These are phyloP conservation scores for Lachnellula willkommii DNA, from an alignment of 2,329 filamentous ascomycete genomes.

Conservation along the genomic window DNA sequence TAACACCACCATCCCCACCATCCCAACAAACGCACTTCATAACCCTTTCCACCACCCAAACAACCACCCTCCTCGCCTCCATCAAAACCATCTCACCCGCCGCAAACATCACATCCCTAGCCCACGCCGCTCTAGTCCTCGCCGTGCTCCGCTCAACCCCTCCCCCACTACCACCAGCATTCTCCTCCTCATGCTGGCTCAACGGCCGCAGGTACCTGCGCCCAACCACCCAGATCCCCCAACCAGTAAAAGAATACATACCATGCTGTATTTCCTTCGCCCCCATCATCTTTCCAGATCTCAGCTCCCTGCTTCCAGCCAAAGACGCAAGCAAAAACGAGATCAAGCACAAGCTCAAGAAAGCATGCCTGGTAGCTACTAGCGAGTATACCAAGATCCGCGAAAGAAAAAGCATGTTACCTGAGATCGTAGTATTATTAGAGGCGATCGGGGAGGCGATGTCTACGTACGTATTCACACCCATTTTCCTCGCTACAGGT, in stretches of 20 bases:
- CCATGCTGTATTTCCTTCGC: slow-evolving; percentile 19
- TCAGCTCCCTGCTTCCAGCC: not conserved
- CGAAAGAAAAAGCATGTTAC: slow-evolving; percentile 9
- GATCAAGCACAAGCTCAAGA: slow-evolving; percentile 5
- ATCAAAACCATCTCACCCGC: slow-evolving; percentile 9
- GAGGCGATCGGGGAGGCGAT: slow-evolving; percentile 14
- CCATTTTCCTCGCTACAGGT: not conserved
- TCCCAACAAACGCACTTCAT: slow-evolving; percentile 16
- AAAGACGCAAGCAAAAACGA: not conserved
- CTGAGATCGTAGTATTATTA: slow-evolving; percentile 8
- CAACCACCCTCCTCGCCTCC: slow-evolving; percentile 2
- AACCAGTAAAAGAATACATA: slow-evolving; percentile 5
- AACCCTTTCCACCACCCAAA: slow-evolving; percentile 6
- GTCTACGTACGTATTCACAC: not conserved
- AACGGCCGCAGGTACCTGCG: slow-evolving; percentile 21
- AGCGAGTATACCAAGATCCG: slow-evolving; percentile 11
- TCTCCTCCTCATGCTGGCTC: slow-evolving; percentile 22
- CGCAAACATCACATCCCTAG: slow-evolving; percentile 18
- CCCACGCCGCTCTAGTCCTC: slow-evolving; percentile 15
- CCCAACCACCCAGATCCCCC: not conserved
- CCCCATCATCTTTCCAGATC: slow-evolving; percentile 15
- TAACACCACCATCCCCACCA: not conserved
- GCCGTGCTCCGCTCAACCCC: slow-evolving; percentile 6
- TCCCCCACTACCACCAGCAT: not conserved
- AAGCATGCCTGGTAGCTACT: slow-evolving; percentile 5